These are phyloP conservation scores for Craspedostauros australis DNA, from an alignment of 108 stramenopile species.

Conservation along the genomic window DNA sequence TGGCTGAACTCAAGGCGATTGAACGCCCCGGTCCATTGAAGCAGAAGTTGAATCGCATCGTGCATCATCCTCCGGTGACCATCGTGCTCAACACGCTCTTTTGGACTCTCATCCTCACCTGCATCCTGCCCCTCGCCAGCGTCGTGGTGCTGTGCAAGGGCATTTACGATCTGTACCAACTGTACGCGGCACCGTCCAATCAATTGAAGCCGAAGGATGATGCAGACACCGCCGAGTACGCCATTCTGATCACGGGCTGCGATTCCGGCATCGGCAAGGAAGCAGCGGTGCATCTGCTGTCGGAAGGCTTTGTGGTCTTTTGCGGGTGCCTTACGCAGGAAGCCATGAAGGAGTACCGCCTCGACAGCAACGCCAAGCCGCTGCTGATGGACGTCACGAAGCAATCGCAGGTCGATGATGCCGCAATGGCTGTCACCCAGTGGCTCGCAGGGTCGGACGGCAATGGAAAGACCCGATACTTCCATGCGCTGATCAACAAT, in stretches of 20 bases:
- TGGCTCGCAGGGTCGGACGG: constrained; percentile 13
- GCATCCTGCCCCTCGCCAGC: too few relatives aligned
- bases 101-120: too few relatives aligned
- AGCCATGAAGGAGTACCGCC: constrained; percentile 7
- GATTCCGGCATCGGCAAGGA: constrained; percentile 57
- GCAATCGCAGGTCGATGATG: constrained; percentile 12
- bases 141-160: too few relatives aligned
- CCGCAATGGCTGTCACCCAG: constrained; percentile 8
- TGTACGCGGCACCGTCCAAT: constrained; percentile 2
- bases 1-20: too few relatives aligned
- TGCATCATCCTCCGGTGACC: too few relatives aligned
- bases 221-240: too few relatives aligned
- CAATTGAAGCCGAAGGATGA: too few relatives aligned
- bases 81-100: too few relatives aligned
- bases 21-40: too few relatives aligned
- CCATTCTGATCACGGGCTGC: constrained; percentile 58
- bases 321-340: constrained; percentile 33
- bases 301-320: constrained; percentile 39
- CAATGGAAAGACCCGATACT: constrained; percentile 5
- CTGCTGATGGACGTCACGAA: constrained; percentile 36
- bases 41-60: too few relatives aligned
- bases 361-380: constrained; percentile 4
- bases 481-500: constrained; percentile 51
- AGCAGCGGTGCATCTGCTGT: constrained; percentile 21
- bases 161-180: too few relatives aligned